Evolutionary conservation across 2,329 filamentous ascomycete species (phyloP).

Genomic region (Sphaceloma murrayae): DNA sequence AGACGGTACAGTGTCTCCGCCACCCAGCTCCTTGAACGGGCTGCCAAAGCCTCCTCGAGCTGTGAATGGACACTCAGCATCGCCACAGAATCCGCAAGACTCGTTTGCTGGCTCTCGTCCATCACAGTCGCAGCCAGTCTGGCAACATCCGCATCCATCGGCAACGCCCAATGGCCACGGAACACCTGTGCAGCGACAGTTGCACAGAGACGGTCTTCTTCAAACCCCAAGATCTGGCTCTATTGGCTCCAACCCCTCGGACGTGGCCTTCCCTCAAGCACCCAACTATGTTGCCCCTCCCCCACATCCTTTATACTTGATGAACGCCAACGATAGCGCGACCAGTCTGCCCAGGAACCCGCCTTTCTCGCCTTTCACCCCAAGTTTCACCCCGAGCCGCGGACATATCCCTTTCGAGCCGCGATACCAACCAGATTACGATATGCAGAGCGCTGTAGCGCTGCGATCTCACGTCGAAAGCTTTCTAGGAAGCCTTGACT

Average conservation of each 20-base stretch:
- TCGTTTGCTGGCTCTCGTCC: background rate
- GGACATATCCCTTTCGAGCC: conserved; percentile 5
- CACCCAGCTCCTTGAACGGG: background rate
- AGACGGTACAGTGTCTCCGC: background rate
- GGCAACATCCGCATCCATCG: background rate
- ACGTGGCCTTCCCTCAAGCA: background rate
- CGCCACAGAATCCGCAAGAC: conserved; percentile 1
- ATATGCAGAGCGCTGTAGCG: conserved; percentile 1
- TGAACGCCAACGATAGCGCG: too few species aligned
- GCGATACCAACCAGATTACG: conserved; percentile 1
- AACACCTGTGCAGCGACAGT: background rate
- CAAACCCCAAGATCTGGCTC: background rate
- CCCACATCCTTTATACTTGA: background rate
- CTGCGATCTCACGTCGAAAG: conserved; percentile 4
- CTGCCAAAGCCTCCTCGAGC: background rate
- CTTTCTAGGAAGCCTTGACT: conserved; percentile 4
- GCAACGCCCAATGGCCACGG: conserved; percentile 5
- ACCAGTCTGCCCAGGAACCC: background rate
- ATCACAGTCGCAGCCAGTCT: background rate
- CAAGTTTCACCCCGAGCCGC: conserved; percentile 6
- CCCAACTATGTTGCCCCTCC: too few species aligned
- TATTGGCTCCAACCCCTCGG: background rate
- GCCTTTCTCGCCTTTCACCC: conserved; percentile 7
- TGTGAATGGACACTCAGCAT: background rate
- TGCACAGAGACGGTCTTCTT: background rate